These are phyloP conservation scores for Petrea volubilis DNA, from an alignment of 257 asterid genomes.

Conservation along the genomic window DNA sequence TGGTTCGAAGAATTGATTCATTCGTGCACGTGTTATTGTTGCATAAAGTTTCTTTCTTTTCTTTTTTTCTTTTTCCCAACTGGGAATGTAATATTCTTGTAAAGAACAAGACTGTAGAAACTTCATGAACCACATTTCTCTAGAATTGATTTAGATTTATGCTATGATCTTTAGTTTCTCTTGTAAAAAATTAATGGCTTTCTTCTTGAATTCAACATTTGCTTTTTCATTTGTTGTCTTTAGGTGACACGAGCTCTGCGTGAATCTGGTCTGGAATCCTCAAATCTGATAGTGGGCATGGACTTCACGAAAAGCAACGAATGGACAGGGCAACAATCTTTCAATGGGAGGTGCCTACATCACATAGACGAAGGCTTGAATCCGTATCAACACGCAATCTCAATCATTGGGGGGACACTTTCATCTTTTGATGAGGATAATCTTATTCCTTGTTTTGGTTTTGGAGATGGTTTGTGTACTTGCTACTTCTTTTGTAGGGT, in stretches of 20 bases:
- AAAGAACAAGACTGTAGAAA: background rate
- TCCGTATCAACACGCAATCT: slow-evolving; percentile 83
- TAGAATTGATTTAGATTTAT: background rate
- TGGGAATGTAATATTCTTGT: too few relatives aligned
- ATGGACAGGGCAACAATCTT: slow-evolving; percentile 77
- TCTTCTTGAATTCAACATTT: background rate
- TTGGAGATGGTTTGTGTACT: slow-evolving; percentile 58
- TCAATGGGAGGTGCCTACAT: slow-evolving; percentile 61
- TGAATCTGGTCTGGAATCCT: slow-evolving; percentile 80
- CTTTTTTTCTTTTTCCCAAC: too few relatives aligned
- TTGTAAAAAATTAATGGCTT: background rate
- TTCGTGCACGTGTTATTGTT: too few relatives aligned
- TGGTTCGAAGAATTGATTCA: background rate
- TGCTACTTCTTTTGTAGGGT: background rate
- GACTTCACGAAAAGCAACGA: slow-evolving; percentile 96
- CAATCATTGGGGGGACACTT: slow-evolving; percentile 87
- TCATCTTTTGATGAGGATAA: slow-evolving; percentile 85
- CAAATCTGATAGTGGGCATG: slow-evolving; percentile 88
- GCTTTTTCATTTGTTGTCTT: slow-evolving; percentile 10
- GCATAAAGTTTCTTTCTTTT: too few relatives aligned
- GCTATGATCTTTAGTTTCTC: background rate
- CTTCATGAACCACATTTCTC: background rate
- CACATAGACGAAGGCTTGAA: slow-evolving; percentile 52
- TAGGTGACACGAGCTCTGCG: slow-evolving; percentile 78
- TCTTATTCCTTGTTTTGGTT: slow-evolving; percentile 88